Evolutionary conservation across 2,329 filamentous ascomycete species (phyloP), one percentile per base, ranked within the genome.

Genomic region (Diaporthe ampelina): DNA sequence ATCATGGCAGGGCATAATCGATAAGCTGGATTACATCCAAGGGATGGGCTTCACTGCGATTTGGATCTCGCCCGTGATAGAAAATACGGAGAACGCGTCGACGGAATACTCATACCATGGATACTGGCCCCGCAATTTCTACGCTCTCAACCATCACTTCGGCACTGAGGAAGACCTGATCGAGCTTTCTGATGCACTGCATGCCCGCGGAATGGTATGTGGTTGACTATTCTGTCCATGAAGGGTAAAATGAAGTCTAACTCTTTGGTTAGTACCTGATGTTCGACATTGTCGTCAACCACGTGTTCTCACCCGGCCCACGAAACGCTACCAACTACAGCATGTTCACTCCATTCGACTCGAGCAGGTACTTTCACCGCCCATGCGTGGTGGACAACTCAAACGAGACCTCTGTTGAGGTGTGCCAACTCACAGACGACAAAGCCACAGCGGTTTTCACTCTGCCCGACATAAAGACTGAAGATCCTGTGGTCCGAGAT

Each of bases 251-350:
- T 17, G 11, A 11, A 29, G 19, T 1, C 61, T 67, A 50, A 67
- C 29, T 5, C 6, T 63, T 24, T 17, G 11, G 5, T 5, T 35
- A 67, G 61, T 90, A 89, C 74, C 82, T 92, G 45, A 92, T 92
- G 90, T 85, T 90, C 17, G 90, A 92, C 73, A 84, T 92, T 2
- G 90, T 92, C 2, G 84, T 86, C 54, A 91, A 91, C 78, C 88
- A 92, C 79, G 15, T 74, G 73, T 54, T 72, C 77, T 63, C 76
- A 61, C 73, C 68, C 52, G 54, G 78, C 79, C 76, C 72, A 69
- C 68, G 74, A 78, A 50, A 52, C 29, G 35, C 43, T 15, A 63
- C 56, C 29, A 5, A 59, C 9, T 72, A 63, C 70, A 61, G 48
- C 56, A 52, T 67, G 11, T 67, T 67, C 19, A 67, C 61, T 8